Conservation (phyloP, 2,329 filamentous ascomycete genomes). For the Cylindrodendrum hubeiense region DNA sequence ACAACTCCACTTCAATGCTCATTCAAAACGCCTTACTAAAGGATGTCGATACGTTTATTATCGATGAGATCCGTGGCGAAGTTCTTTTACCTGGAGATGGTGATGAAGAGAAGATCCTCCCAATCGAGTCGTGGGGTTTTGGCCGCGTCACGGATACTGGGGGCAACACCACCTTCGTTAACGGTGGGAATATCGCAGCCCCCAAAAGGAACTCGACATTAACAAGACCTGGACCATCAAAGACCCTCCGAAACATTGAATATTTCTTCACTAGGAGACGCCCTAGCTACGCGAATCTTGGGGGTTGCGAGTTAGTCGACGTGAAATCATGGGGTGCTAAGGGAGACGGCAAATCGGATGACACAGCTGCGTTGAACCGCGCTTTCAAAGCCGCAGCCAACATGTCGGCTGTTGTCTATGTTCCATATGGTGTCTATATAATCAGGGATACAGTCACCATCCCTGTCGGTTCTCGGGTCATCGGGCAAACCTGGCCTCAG, state of each 20-base stretch:
- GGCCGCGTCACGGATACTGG: background rate
- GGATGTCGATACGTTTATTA: background rate
- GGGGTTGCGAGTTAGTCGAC: slow-evolving; percentile 20
- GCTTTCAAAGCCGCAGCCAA: background rate
- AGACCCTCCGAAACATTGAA: background rate
- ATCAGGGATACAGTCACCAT: slow-evolving; percentile 60
- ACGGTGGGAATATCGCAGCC: background rate
- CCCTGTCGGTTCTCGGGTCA: slow-evolving; percentile 57
- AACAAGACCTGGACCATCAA: background rate
- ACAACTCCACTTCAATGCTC: background rate
- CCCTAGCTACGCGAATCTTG: slow-evolving; percentile 20
- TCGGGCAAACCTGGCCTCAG: slow-evolving; percentile 60
- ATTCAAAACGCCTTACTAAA: background rate
- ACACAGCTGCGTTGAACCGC: slow-evolving; percentile 53
- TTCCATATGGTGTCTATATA: slow-evolving; percentile 52
- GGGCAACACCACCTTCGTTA: background rate
- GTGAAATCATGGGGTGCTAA: slow-evolving; percentile 59
- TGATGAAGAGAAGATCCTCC: background rate
- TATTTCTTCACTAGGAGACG: slow-evolving; percentile 23
- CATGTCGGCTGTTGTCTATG: slow-evolving; percentile 38
- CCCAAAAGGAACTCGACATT: background rate
- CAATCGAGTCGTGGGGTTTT: background rate
- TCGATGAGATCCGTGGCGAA: background rate
- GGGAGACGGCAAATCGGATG: slow-evolving; percentile 79
- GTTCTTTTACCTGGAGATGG: background rate